These are phyloP conservation scores for Colletotrichum lindemuthianum DNA, from an alignment of 2,329 filamentous ascomycete species.

Conservation along the genomic window DNA sequence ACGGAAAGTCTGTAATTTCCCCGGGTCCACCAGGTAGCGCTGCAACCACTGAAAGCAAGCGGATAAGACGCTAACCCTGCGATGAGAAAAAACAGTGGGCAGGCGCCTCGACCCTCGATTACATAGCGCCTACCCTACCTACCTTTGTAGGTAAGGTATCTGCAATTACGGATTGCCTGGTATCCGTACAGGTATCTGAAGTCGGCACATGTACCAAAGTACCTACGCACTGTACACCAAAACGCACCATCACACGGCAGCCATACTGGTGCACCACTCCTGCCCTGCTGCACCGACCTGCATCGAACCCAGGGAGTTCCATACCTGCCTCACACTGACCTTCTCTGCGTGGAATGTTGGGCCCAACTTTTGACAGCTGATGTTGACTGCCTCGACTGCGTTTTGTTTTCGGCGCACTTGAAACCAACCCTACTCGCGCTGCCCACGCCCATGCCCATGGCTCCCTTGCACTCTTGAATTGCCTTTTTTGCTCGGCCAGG, in stretches of 20 bases:
- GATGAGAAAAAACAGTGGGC: too few relatives aligned
- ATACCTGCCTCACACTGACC: too few relatives aligned
- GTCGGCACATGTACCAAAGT: too few relatives aligned
- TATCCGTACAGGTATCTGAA: too few relatives aligned
- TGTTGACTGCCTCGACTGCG: slow-evolving; percentile 24
- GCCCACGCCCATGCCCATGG: slow-evolving; percentile 22
- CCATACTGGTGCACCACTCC: too few relatives aligned
- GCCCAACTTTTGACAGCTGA: slow-evolving; percentile 34
- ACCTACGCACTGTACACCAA: too few relatives aligned
- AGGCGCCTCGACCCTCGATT: too few relatives aligned
- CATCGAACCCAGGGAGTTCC: not conserved
- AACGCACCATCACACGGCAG: too few relatives aligned
- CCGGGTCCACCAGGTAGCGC: slow-evolving; percentile 25
- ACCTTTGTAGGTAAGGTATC: too few relatives aligned
- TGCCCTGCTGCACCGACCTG: not conserved
- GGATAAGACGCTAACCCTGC: too few relatives aligned
- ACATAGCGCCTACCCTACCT: too few relatives aligned
- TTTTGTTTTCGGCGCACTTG: slow-evolving; percentile 33
- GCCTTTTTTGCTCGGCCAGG: not conserved
- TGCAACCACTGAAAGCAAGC: slow-evolving; percentile 14
- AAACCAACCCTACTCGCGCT: slow-evolving; percentile 31
- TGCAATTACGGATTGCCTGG: too few relatives aligned
- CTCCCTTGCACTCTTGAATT: slow-evolving; percentile 16
- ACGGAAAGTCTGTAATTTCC: slow-evolving; percentile 27
- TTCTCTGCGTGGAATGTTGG: slow-evolving; percentile 27